These are phyloP conservation scores for Neofusicoccum ribis DNA, from an alignment of 2,329 filamentous ascomycete genomes.

Conservation along the genomic window DNA sequence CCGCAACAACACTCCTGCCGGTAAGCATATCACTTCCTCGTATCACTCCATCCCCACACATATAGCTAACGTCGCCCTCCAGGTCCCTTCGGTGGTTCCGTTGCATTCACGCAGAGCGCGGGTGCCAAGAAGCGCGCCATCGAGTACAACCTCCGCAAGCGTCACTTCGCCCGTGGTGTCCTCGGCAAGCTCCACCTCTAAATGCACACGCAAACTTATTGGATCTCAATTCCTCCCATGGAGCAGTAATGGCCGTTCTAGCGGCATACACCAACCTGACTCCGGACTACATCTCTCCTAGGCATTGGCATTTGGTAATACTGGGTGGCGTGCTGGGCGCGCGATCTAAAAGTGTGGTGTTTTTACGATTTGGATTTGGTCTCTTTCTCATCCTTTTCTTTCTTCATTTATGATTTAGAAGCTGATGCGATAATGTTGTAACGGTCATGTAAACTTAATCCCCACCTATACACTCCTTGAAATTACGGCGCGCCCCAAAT, in stretches of 20 bases:
- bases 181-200: slow-evolving; percentile 33
- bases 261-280: background rate
- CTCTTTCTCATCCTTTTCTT: background rate
- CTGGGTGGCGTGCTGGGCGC: slow-evolving; percentile 14
- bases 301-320: background rate
- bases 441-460: slow-evolving; percentile 19
- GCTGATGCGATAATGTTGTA: slow-evolving; percentile 12
- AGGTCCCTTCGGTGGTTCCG: slow-evolving; percentile 67
- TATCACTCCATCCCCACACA: background rate
- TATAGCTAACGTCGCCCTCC: background rate
- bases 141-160: slow-evolving; percentile 51
- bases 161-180: slow-evolving; percentile 37
- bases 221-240: background rate
- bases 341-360: background rate
- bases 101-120: slow-evolving; percentile 63
- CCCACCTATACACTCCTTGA: slow-evolving; percentile 18
- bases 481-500: background rate
- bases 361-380: background rate
- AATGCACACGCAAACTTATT: background rate
- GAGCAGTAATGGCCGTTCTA: slow-evolving; percentile 22
- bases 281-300: slow-evolving; percentile 21
- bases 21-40: background rate
- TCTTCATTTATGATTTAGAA: background rate
- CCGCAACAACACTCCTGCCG: slow-evolving; percentile 60
- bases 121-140: slow-evolving; percentile 63